Base-by-base conservation (phyloP, 2,329 filamentous ascomycete species). In the Monilinia polystroma region DNA sequence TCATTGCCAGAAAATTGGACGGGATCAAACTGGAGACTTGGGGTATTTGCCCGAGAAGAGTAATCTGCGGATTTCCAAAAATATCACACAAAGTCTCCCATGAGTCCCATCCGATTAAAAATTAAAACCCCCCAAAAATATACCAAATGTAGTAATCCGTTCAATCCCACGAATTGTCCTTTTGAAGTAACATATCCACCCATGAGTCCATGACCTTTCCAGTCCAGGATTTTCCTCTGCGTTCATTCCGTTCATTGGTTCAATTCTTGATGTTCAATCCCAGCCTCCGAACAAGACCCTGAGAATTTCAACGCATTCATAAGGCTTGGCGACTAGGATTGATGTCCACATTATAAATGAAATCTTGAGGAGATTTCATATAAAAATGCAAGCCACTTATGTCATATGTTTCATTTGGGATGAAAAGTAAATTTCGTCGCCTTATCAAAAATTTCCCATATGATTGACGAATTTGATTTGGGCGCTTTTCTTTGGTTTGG, bases 381-480 rank as follows among this genome's bases (percentile, higher is more conserved):
- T 47, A n/a, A 47, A 14, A n/a, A 54, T 6, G 26, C 7, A 60
- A 60, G 57, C 57, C 57, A 60, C 45, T 18, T 47, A 60, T 60
- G 57, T 60, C 57, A 60, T 49, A 49, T 49, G 57, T 49, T 29
- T 60, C 45, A 38, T 18, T 32, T 32, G 26, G 14, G 14, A 7
- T 26, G 11, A 26, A 26, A 4, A 3, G 20, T 23, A 47, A 47
- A 23, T 16, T 49, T 53, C 6, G 16, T 53, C 20, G 43, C 52
- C 52, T 54, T 32, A n/a, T 35, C 29, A 35, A 20, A 47, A 47
- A 3, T 54, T 54, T 35, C 26, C 11, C 10, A 29, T 54, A 12
- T 35, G 12, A 32, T 32, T 53, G 16, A 32, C 14, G 26, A 53
- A 16, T 18, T 16, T 32, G 26, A 32, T 54, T 54, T 54, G 52